phyloP scores from a whole-genome alignment of 495 filamentous ascomycete genomes.

The Penicillium soppii region DNA sequence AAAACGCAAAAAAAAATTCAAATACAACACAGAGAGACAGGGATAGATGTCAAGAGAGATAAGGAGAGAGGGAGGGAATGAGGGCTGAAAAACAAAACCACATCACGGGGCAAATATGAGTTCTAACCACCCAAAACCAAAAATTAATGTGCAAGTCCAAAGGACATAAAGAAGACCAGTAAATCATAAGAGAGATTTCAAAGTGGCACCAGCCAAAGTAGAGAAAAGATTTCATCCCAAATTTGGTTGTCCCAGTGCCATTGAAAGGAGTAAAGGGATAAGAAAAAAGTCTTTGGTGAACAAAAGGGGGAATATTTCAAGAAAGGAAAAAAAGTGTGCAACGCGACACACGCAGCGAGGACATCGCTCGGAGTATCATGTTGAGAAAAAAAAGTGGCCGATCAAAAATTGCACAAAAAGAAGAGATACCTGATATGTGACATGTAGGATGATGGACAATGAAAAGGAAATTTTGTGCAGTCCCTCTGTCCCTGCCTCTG shows the following conservation, averaged over 20 bases:
- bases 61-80: slow-evolving; percentile 17
- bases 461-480: slow-evolving; percentile 31
- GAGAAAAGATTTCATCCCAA: slow-evolving; percentile 19
- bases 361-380: slow-evolving; percentile 27
- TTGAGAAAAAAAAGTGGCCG: slow-evolving; percentile 23
- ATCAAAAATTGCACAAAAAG: slow-evolving; percentile 31
- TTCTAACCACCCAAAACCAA: slow-evolving; percentile 33
- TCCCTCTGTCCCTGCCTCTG: slow-evolving; percentile 16
- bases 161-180: slow-evolving; percentile 20
- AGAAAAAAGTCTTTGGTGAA: slow-evolving; percentile 21
- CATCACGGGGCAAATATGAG: slow-evolving; percentile 28
- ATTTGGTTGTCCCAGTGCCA: slow-evolving; percentile 26
- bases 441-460: slow-evolving; percentile 27
- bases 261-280: slow-evolving; percentile 14
- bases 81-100: slow-evolving; percentile 13
- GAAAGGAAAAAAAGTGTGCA: slow-evolving; percentile 18
- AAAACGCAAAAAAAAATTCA: slow-evolving; percentile 19
- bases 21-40: slow-evolving; percentile 14
- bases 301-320: slow-evolving; percentile 35
- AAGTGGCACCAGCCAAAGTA: slow-evolving; percentile 10
- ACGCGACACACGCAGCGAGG: slow-evolving; percentile 24
- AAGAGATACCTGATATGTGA: slow-evolving; percentile 29
- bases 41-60: slow-evolving; percentile 9
- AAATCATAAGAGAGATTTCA: slow-evolving; percentile 17
- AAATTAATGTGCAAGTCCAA: slow-evolving; percentile 22